Percentiles rank a stretch among this genome's conserved stretches.
Evolutionary conservation across 345 rosid species (phyloP).

Genomic region (Durio zibethinus): DNA sequence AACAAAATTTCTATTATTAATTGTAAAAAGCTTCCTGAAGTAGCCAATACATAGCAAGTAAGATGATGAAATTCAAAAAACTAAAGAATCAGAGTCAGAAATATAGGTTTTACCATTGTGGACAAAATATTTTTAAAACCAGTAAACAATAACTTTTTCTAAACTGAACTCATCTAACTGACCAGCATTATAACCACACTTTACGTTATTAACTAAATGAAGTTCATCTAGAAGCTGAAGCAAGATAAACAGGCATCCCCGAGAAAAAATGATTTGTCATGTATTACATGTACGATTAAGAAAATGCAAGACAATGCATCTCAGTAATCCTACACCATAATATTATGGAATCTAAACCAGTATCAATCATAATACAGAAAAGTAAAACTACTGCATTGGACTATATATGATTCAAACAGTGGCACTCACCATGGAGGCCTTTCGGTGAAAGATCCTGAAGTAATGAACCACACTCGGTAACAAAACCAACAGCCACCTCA

Average conservation of each 20-base stretch:
- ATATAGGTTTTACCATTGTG: background rate
- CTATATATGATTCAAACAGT: background rate
- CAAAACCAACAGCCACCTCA: slow-evolving; percentile 92
- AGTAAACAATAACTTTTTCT: background rate
- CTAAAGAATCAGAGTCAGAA: background rate
- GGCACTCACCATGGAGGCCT: slow-evolving; percentile 67
- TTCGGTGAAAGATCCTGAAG: slow-evolving; percentile 86
- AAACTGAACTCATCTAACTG: background rate
- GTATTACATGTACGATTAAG: background rate
- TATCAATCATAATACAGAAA: too few relatives aligned
- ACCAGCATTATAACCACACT: background rate
- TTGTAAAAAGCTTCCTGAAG: background rate
- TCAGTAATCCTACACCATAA: background rate
- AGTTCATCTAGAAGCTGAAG: background rate
- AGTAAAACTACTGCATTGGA: background rate
- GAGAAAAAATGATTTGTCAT: background rate
- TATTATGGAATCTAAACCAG: background rate
- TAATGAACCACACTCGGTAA: slow-evolving; percentile 84
- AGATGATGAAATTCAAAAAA: background rate
- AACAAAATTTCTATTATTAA: background rate
- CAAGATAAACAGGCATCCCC: background rate
- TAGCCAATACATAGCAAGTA: background rate
- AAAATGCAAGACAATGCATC: background rate
- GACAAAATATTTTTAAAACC: background rate
- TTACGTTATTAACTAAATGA: background rate